Base-by-base conservation (phyloP, 495 filamentous ascomycete species). In the Podospora conica region DNA sequence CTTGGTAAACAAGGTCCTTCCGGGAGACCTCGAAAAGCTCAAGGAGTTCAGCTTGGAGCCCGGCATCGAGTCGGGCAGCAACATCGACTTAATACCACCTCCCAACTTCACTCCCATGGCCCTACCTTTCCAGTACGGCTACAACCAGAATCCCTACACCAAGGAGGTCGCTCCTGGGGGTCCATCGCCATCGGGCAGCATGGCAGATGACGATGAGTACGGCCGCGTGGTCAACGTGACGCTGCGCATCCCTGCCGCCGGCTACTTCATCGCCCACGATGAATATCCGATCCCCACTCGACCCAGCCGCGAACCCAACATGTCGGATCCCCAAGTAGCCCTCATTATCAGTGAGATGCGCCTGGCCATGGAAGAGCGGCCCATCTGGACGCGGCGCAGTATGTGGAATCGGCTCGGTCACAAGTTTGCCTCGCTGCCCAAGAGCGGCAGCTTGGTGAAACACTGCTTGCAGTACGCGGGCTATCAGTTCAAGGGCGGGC, bases 401-500 rank as follows among this genome's bases (percentile, higher is more conserved):
- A 81, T 96, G 61, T 83, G 85, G 71, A 96, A 96, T 75, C 75
- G 82, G 21, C 79, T 90, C 53, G 81, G 81, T 8, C 80, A 82
- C 28, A 78, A 77, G 57, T 79, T 80, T 27, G 71, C 71, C 64
- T 68, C 72, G 27, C 67, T 76, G 9, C 74, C 74, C 48, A 76
- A 76, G 61, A 76, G 71, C 61, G 76, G 75, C 28, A 82, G 85
- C 67, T 71, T 84, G 11, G 79, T 92, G 24, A 86, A 88, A 71
- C 76, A 86, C 66, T 85, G 88, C 57, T 76, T 90, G 31, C 88
- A 88, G 65, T 91, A 96, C 69, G 86, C 90, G 1, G 93, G 88
- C 9, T 98, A 97, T 77, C 88, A 90, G 77, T 97, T 97, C 82
- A 86, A 86, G 58, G 89, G 88, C 7, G 95, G 95, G 1, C 95